A percentile compares a stretch with the other conserved stretches of the same genome.
These are phyloP conservation scores for Ceratocystis smalleyi DNA, from an alignment of 2,329 filamentous ascomycete species.

Conservation along the genomic window DNA sequence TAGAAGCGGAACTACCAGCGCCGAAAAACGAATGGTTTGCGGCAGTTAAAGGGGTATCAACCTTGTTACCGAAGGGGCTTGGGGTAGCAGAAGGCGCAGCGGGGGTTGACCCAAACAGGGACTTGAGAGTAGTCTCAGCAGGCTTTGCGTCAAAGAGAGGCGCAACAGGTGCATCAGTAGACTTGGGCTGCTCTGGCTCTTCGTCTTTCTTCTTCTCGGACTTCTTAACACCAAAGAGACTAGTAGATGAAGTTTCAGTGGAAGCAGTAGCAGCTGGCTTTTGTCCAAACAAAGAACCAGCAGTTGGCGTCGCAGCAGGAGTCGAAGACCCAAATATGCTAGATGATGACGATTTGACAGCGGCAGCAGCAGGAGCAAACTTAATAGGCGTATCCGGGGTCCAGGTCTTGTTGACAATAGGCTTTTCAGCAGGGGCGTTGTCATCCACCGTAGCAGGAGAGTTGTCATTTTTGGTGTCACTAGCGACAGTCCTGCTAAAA, in stretches of 20 bases:
- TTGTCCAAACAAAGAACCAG: conserved; percentile 20
- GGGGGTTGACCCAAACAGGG: conserved; percentile 11
- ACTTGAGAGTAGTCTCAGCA: conserved; percentile 14
- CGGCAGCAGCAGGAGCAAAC: conserved; percentile 28
- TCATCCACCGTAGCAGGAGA: not conserved
- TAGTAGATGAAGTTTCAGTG: conserved; percentile 23
- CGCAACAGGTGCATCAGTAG: conserved; percentile 13
- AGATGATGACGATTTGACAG: conserved; percentile 6
- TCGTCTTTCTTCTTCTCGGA: conserved; percentile 14
- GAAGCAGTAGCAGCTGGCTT: conserved; percentile 25
- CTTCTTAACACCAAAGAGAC: conserved; percentile 26
- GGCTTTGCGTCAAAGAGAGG: conserved; percentile 19
- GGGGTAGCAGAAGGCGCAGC: conserved; percentile 7
- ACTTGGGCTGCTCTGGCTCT: conserved; percentile 17
- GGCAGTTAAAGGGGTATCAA: not conserved
- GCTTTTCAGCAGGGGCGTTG: conserved; percentile 23
- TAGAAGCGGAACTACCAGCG: not conserved
- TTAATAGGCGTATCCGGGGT: conserved; percentile 38
- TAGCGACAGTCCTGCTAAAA: conserved; percentile 42
- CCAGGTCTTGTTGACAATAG: conserved; percentile 32
- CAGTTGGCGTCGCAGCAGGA: conserved; percentile 19
- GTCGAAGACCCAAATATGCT: conserved; percentile 17
- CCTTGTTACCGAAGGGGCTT: conserved; percentile 16
- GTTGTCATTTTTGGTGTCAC: conserved; percentile 35
- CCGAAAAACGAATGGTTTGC: conserved; percentile 2